Conservation (phyloP, 2,329 filamentous ascomycete species). For the Lachnellula occidentalis region DNA sequence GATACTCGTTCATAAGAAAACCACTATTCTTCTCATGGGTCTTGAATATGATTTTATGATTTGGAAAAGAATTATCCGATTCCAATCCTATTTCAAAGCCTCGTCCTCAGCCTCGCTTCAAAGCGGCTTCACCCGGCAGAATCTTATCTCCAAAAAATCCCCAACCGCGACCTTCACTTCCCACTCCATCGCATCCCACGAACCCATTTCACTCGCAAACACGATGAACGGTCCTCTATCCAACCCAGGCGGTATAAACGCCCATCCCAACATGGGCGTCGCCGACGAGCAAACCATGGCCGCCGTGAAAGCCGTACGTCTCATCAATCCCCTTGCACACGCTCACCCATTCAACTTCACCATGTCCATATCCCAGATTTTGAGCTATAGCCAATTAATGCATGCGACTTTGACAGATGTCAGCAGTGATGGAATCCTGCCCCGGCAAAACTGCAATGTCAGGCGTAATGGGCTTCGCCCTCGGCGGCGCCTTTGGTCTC, state of each 20-base stretch:
- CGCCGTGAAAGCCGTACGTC: conserved; percentile 28
- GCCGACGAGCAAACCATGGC: conserved; percentile 27
- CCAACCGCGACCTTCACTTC: neutral
- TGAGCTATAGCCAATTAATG: neutral
- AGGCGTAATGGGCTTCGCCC: conserved; percentile 87
- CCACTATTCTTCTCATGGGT: neutral
- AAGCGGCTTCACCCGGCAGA: conserved; percentile 4
- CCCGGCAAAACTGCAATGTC: conserved; percentile 82
- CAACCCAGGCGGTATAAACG: neutral
- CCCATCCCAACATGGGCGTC: conserved; percentile 2
- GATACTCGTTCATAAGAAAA: neutral
- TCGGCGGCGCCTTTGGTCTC: conserved; percentile 89
- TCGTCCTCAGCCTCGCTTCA: neutral
- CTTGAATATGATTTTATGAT: no score
- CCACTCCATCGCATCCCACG: neutral
- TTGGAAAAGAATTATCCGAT: no score
- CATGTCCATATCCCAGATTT: neutral
- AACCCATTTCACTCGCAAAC: neutral
- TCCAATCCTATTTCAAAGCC: no score
- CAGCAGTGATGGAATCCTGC: conserved; percentile 75
- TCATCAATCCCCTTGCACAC: neutral
- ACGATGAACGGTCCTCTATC: conserved; percentile 26
- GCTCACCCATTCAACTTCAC: no score
- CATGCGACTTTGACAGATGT: conserved; percentile 27
- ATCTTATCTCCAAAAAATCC: neutral